phyloP scores from a whole-genome alignment of 1,139 yeast genomes.

The Ogataea hybrid region DNA sequence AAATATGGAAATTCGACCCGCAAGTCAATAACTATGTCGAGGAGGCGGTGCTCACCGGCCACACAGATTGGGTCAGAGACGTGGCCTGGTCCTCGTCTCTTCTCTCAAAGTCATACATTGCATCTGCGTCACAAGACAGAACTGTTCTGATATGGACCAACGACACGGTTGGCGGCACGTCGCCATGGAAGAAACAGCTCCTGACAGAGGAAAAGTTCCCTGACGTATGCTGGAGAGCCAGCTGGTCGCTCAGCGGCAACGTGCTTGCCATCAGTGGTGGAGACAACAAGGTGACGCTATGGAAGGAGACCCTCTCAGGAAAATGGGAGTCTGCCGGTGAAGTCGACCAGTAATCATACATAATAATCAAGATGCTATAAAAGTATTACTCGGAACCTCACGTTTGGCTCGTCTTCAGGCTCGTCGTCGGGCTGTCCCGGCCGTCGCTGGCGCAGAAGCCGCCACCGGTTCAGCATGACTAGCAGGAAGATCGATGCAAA shows the following conservation, averaged over 20 bases:
- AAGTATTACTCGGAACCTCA: conserved; percentile 27
- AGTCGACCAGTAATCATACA: conserved; percentile 61
- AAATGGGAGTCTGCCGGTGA: conserved; percentile 97
- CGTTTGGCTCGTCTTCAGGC: conserved; percentile 11
- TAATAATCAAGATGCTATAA: conserved; percentile 12
- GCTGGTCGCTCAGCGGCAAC: conserved; percentile 96
- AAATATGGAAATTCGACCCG: conserved; percentile 78
- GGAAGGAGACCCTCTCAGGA: conserved; percentile 94
- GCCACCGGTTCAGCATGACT: conserved; percentile 21
- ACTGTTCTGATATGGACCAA: conserved; percentile 94
- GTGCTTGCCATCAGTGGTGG: conserved; percentile 95
- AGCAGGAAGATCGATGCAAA: conserved; percentile 17
- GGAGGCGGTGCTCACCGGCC: conserved; percentile 83
- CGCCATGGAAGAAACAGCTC: conserved; percentile 70
- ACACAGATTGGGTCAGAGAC: conserved; percentile 97
- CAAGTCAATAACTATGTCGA: conserved; percentile 57
- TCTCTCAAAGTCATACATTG: conserved; percentile 82
- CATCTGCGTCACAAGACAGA: conserved; percentile 97
- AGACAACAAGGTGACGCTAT: conserved; percentile 90
- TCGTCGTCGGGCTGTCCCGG: conserved; percentile 6
- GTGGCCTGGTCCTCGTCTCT: conserved; percentile 98
- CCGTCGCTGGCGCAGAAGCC: conserved; percentile 15
- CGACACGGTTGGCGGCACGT: conserved; percentile 45
- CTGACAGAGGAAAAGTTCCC: conserved; percentile 83
- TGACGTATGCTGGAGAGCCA: conserved; percentile 97